Evolutionary conservation across 176 grass and related monocot species (phyloP), one percentile per base, ranked within the genome.

Genomic region (Juncus effusus): DNA sequence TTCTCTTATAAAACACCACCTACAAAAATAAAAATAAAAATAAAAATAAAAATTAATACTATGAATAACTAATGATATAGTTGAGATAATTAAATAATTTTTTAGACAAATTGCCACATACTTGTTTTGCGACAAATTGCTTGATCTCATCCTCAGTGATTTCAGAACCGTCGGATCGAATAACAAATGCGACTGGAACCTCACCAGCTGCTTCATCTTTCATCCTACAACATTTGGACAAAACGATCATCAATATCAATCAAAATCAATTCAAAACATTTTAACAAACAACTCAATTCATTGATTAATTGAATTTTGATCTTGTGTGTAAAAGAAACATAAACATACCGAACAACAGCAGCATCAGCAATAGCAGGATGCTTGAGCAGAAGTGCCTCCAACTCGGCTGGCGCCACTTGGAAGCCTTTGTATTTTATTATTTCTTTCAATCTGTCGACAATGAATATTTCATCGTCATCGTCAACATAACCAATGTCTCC

Each of bases 1-100:
- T 91, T 56, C 93, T 92, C 61, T 97, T 92, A 80, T 92, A 97
- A 77, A 92, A 97, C 10, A 97, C 80, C 9, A 97, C 93, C 93
- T 97, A 58, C 1, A 69, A 3, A 42, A 67, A 47, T 51, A 10
- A 65, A 61, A 69, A 40, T 4, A 59, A 37, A 69, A 11, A 13
- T 16, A 64, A 62, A 42, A 42, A 51, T 36, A 39, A 49, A 47
- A 38, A 7, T 62, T 69, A 12, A 68, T 50, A 42, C 38, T 37
- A 77, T 16, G 42, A 54, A 37, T 16, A 42, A 36, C 13, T 3
- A 13, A 19, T 3, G 3, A 15, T 39, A 56, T 13, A 12, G 13
- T 14, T 8, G 13, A 60, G 0, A 45, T 16, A 60, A 47, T 37
- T 3, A 55, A 52, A 28, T 47, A 47, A 9, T 47, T 47, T 8